Evolutionary conservation across 305 asterid genomes (phyloP).

Genomic region (Fraxinus sp.): DNA sequence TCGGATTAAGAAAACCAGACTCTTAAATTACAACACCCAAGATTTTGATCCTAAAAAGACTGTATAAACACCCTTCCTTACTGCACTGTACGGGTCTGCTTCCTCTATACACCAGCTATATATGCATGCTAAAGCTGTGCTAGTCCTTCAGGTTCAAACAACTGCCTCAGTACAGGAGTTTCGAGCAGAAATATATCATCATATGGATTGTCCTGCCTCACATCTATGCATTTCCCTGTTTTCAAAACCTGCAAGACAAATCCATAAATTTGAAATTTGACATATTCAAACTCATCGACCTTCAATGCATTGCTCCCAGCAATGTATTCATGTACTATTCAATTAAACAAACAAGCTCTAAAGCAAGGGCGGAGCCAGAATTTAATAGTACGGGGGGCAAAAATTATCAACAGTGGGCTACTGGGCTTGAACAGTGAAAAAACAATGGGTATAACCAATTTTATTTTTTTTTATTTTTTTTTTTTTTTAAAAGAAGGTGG

Average conservation of each 20-base stretch:
- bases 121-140: background rate
- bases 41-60: background rate
- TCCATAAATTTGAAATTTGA: background rate
- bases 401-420: too few species aligned
- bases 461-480: too few species aligned
- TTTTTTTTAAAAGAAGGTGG: too few species aligned
- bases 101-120: background rate
- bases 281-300: background rate
- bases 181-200: slow-evolving; percentile 47
- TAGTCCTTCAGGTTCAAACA: slow-evolving; percentile 21
- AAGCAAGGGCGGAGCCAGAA: too few species aligned
- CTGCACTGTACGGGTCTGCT: background rate
- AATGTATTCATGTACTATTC: background rate
- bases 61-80: background rate
- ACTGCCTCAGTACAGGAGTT: slow-evolving; percentile 41
- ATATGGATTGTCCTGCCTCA: slow-evolving; percentile 53
- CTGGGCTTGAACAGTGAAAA: too few species aligned
- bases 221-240: slow-evolving; percentile 50
- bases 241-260: slow-evolving; percentile 54
- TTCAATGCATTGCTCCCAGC: background rate
- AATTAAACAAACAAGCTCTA: background rate
- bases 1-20: background rate
- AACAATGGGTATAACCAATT: too few species aligned
- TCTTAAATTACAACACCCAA: background rate
- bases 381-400: too few species aligned